Base-by-base conservation (phyloP, 2,329 filamentous ascomycete genomes). In the Verticillium alfalfae region DNA sequence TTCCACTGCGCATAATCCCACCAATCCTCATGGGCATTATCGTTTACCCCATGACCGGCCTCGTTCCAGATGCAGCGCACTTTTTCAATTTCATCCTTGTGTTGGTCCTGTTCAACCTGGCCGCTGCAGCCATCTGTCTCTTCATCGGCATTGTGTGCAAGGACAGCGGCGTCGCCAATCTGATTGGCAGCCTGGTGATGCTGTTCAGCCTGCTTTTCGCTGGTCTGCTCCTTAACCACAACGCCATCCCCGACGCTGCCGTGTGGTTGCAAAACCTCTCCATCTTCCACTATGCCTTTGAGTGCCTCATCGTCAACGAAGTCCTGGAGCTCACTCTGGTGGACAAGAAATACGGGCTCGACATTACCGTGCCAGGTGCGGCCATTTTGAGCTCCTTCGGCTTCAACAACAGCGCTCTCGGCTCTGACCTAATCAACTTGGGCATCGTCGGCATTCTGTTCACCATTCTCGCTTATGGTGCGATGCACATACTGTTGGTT, bases 201-300 rank as follows among this genome's bases (percentile, higher is more conserved):
- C 83, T 99, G 9, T 99, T 99, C 81, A 96, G 91, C 72, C 79
- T 99, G 64, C 84, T 99, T 10, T 98, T 99, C 74, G 94, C 93
- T 1, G 95, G 95, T 62, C 87, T 99, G 63, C 82, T 99, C 62
- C 85, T 99, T 64, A 99, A 99, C 75, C 93, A 97, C 72, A 88
- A 97, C 73, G 93, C 92, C 36, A 97, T 97, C 60, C 95, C 95
- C 1, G 82, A 85, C 58, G 86, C 91, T 2, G 91, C 94, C 2
- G 76, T 93, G 65, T 99, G 95, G 95, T 78, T 99, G 59, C 95
- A 99, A 80, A 87, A 85, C 77, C 79, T 99, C 9, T 97, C 93
- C 1, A 99, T 99, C 65, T 99, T 99, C 84, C 95, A 99, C 73
- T 99, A 96, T 72, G 94, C 90, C 5, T 98, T 98, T 69, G 95